Percentiles rank a stretch among this genome's conserved stretches.
These are phyloP conservation scores for Tetrapisispora iriomotensis DNA, from an alignment of 805 yeast genomes.

Conservation along the genomic window DNA sequence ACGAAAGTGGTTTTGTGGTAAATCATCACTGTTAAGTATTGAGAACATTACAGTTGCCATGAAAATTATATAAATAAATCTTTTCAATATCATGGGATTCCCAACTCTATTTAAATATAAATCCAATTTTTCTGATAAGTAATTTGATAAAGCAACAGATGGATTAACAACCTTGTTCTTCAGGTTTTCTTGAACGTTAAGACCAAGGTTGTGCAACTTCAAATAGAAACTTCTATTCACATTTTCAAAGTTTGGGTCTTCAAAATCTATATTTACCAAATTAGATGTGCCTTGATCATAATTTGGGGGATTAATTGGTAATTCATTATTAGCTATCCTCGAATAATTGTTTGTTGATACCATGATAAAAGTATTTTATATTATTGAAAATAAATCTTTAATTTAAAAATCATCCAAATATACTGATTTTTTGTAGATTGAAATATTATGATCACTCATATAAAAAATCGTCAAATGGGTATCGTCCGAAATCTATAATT, in stretches of 20 bases:
- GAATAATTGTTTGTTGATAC: background rate
- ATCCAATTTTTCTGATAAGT: slow-evolving; percentile 37
- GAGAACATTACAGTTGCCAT: slow-evolving; percentile 46
- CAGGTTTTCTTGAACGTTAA: background rate
- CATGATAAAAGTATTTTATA: no score
- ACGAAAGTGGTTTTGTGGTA: slow-evolving; percentile 33
- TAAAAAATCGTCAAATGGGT: no score
- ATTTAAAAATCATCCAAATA: no score
- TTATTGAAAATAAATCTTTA: no score
- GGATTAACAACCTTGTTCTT: slow-evolving; percentile 28
- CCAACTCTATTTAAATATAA: slow-evolving; percentile 52
- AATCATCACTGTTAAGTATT: slow-evolving; percentile 43
- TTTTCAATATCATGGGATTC: slow-evolving; percentile 69
- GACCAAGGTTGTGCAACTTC: background rate
- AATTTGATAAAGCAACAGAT: slow-evolving; percentile 17
- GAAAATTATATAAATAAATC: slow-evolving; percentile 57
- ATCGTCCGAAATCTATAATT: no score
- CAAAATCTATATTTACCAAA: background rate
- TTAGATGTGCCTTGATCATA: background rate
- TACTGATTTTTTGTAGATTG: no score
- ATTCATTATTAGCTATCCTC: background rate
- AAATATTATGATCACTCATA: no score
- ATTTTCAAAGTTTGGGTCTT: background rate
- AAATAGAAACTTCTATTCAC: background rate
- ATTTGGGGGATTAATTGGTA: slow-evolving; percentile 3